phyloP scores from a whole-genome alignment of 352 stramenopile species.

The Phytophthora sp. region DNA sequence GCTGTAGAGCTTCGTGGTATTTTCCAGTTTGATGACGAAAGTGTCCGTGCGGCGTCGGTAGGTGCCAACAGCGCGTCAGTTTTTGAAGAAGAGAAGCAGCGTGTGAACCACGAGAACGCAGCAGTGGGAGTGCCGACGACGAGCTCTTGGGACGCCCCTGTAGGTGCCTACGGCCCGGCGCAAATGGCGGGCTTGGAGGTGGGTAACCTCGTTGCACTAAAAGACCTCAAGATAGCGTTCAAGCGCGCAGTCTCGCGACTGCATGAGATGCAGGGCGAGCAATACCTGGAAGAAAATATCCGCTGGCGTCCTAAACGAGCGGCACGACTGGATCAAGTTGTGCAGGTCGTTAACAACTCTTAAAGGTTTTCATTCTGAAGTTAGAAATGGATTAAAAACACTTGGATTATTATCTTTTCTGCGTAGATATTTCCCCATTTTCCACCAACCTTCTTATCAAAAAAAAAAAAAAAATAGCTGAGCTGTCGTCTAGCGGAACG shows the following conservation, averaged over 20 bases:
- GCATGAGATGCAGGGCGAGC: slow-evolving; percentile 86
- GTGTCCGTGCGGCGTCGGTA: slow-evolving; percentile 37
- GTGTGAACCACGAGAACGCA: slow-evolving; percentile 52
- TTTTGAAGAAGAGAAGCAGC: slow-evolving; percentile 45
- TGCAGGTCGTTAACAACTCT: slow-evolving; percentile 34
- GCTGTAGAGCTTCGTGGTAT: slow-evolving; percentile 46
- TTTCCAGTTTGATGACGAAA: slow-evolving; percentile 76
- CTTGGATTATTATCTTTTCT: too few relatives aligned
- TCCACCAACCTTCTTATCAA: too few relatives aligned
- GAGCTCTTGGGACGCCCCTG: slow-evolving; percentile 72
- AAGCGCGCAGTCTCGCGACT: slow-evolving; percentile 83
- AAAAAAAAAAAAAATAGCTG: too few relatives aligned
- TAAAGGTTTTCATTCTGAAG: too few relatives aligned
- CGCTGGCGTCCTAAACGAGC: slow-evolving; percentile 29
- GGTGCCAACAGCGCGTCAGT: slow-evolving; percentile 24
- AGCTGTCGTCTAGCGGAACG: slow-evolving; percentile 28
- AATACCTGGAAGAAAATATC: slow-evolving; percentile 68
- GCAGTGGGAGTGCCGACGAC: slow-evolving; percentile 59
- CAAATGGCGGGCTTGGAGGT: slow-evolving; percentile 66
- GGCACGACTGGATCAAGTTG: slow-evolving; percentile 31
- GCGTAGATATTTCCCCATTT: too few relatives aligned
- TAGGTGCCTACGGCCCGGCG: slow-evolving; percentile 61
- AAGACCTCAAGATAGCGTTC: slow-evolving; percentile 80
- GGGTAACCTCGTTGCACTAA: slow-evolving; percentile 68
- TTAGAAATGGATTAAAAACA: too few relatives aligned